Base-by-base conservation (phyloP, 1,284 basidiomycete species). In the Fomitopsis betulina region DNA sequence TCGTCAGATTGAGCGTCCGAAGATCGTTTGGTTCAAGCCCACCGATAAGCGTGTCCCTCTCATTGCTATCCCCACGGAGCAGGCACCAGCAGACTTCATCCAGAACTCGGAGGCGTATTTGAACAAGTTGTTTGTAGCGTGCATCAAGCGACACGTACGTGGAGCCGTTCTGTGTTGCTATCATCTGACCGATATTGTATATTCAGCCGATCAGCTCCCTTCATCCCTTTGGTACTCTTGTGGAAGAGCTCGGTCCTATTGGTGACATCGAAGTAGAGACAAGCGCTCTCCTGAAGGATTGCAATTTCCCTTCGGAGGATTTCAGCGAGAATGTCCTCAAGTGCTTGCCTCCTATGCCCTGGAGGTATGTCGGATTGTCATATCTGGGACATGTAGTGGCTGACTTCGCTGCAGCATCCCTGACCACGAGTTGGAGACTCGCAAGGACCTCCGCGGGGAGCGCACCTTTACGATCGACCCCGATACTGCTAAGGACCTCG, bases 1-100 rank as follows among this genome's bases (percentile, higher is more conserved):
- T 62, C 84, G 89, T 42, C 83, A 87, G 7, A 85, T 91, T 52
- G 92, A 94, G 73, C 89, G 96, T 45, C 97, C 96, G 64, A 99
- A 98, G 82, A 99, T 99, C 67, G 95, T 99, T 55, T 99, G 97
- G 97, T 98, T 99, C 83, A 96, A 98, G 75, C 97, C 97, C 2
- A 98, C 96, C 38, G 96, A 98, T 81, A 99, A 99, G 78, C 92
- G 97, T 62, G 97, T 99, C 5, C 97, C 97, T 54, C 83, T 99
- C 47, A 98, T 99, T 69, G 97, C 97, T 56, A 99, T 99, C 65
- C 97, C 96, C n/a, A 97, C 94, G 13, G 97, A 99, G 70, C 97
- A 99, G 76, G 96, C 97, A 0, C 97, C 97, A 4, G 83, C 82
- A 15, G 96, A 98, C 74, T 99, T 99, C 69, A 89, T 99, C 61